These are phyloP conservation scores for Omphalotus guepiniiformis DNA, from an alignment of 768 basidiomycete species.

Conservation along the genomic window DNA sequence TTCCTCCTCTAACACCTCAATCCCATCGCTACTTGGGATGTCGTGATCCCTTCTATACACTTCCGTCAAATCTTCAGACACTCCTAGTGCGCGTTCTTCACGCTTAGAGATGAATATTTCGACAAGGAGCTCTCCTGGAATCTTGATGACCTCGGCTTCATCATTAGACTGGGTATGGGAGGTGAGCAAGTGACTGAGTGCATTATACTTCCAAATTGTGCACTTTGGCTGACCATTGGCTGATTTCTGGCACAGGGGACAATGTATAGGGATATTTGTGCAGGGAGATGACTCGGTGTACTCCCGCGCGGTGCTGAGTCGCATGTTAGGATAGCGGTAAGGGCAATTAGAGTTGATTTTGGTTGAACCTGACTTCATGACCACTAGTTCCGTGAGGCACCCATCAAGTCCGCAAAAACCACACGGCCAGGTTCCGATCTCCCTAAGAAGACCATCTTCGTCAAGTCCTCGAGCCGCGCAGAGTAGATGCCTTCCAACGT, in stretches of 20 bases:
- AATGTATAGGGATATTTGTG: constrained; percentile 12
- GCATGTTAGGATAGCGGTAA: constrained; percentile 12
- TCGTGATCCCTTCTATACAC: background rate
- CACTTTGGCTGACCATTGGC: constrained; percentile 4
- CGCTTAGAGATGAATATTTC: constrained; percentile 3
- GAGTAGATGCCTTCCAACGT: too few relatives aligned
- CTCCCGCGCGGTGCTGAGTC: constrained; percentile 3
- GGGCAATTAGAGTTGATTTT: too few relatives aligned
- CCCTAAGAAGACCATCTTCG: too few relatives aligned
- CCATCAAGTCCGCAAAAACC: too few relatives aligned
- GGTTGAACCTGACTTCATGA: too few relatives aligned
- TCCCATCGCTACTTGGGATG: background rate
- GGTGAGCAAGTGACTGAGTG: constrained; percentile 6
- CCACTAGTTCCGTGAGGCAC: too few relatives aligned
- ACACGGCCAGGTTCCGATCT: too few relatives aligned
- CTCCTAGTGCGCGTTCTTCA: background rate
- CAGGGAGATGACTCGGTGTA: constrained; percentile 2
- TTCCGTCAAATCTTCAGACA: too few relatives aligned
- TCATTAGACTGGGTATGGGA: background rate
- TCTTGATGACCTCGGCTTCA: background rate
- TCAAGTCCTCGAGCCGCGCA: too few relatives aligned
- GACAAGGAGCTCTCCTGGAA: background rate
- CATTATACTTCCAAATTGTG: constrained; percentile 16
- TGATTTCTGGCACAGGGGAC: constrained; percentile 7
- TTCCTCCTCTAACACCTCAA: background rate